Base-by-base conservation (phyloP, 2,329 filamentous ascomycete species). In the Ophiostoma montium region DNA sequence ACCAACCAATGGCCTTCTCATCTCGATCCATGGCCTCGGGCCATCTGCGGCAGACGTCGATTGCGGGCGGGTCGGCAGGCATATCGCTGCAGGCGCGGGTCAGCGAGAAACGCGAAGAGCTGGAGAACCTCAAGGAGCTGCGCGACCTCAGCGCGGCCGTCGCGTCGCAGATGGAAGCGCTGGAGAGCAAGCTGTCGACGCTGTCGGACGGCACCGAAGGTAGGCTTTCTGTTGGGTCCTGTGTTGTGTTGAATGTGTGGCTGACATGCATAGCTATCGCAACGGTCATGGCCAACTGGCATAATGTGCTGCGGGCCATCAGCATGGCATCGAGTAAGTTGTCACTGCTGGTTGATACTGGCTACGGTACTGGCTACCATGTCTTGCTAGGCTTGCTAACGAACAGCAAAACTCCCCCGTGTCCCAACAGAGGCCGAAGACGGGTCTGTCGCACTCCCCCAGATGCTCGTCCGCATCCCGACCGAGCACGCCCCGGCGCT, bases 281-380 rank as follows among this genome's bases (percentile, higher is more conserved):
- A 35, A 76, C 82, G n/a, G 86, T 94, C 19, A 70, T 94, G 61
- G 77, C 82, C 48, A 94, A 92, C 63, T 94, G 86, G 86, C 83
- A 89, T 63, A 89, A 86, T 58, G 86, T 94, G 55, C 72, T 94
- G 52, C 74, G 83, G 55, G 85, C 85, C 38, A 89, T 94, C 60
- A 84, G 84, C 60, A 89, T 92, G 84, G 86, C 86, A 53, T 89
- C 84, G 52, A 75, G 85, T 89, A 72, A 60, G 78, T 67, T 15
- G 6, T 19, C 16, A n/a, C 45, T 27, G n/a, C 16, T 6, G n/a
- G 35, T n/a, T 9, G 8, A 18, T 30, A 30, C 12, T 16, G 3
- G 12, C n/a, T 32, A 6, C 5, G 21, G 13, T 9, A 7, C n/a
- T n/a, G n/a, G n/a, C n/a, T n/a, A n/a, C n/a, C n/a, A n/a, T n/a